Conservation (phyloP, 73 alveolate species). For the Halteria grandinella region DNA sequence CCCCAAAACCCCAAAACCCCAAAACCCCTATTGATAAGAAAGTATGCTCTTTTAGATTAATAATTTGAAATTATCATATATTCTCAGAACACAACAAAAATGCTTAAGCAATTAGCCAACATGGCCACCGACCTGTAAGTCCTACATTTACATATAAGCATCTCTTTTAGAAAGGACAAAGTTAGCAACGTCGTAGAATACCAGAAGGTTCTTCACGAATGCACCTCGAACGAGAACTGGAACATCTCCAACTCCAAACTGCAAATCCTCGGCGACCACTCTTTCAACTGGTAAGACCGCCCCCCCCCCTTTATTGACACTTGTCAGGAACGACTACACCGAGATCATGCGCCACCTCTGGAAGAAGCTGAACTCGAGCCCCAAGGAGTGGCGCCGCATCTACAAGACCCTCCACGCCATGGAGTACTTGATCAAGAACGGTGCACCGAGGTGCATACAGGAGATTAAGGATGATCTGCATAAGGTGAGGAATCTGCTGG, state of each 20-base stretch:
- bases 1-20: too few species aligned
- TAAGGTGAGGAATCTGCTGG: conserved; percentile 60
- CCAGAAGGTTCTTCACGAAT: conserved; percentile 61
- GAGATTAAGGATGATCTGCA: conserved; percentile 67
- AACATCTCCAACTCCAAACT: conserved; percentile 66
- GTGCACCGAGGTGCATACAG: conserved; percentile 61
- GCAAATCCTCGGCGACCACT: conserved; percentile 68
- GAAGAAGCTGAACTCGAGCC: conserved; percentile 57
- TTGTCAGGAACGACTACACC: conserved; percentile 59
- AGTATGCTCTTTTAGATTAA: too few species aligned
- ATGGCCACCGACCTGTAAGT: conserved; percentile 60
- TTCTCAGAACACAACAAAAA: conserved; percentile 10
- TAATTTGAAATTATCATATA: too few species aligned
- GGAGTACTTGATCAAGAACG: conserved; percentile 70
- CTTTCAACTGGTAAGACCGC: conserved; percentile 64
- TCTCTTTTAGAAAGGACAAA: conserved; percentile 46
- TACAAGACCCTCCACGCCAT: conserved; percentile 66
- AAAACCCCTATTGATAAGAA: too few species aligned
- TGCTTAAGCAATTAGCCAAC: conserved; percentile 57
- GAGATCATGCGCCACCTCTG: conserved; percentile 69
- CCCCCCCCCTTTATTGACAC: not conserved
- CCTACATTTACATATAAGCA: not conserved
- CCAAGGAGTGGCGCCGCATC: conserved; percentile 77
- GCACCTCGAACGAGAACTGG: conserved; percentile 75
- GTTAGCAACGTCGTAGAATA: conserved; percentile 51